Base-by-base conservation (phyloP, 208 protist species). In the Leishmania major region DNA sequence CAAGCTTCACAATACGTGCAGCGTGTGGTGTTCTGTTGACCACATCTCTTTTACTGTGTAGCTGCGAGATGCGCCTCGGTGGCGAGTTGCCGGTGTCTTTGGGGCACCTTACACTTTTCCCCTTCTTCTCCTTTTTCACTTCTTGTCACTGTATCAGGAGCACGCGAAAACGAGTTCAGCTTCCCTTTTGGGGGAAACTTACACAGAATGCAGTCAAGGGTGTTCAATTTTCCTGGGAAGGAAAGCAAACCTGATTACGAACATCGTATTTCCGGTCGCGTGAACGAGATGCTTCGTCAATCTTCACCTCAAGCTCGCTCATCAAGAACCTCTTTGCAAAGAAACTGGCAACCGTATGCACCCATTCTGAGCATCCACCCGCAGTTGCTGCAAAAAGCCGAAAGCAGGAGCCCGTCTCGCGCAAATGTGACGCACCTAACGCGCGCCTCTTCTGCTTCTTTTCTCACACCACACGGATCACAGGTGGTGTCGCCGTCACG, bases 401-500 rank as follows among this genome's bases (percentile, higher is more conserved):
- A 40, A 40, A 45, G n/a, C 8, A 62, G 31, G 31, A 62, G 17
- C 3, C 28, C 51, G 8, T 40, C 57, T 60, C 11, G 22, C 64
- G 45, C 53, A 10, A 51, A 51, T 47, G 75, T 35, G 11, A 25
- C 1, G 11, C 31, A 4, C 3, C 37, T 7, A 64, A 37, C 6
- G 40, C 19, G n/a, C 25, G 43, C 57, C 5, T 17, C 49, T 1
- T 78, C 75, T 13, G 28, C 4, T n/a, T n/a, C 53, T 10, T 17
- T 57, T 31, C 40, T n/a, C 11, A 49, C 17, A 15, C 55, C 7
- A 49, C 3, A 62, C 7, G 37, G 11, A 10, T 47, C 75, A 8
- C n/a, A 51, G 25, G 57, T 51, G 37, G 17, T 80, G 22, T 80
- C 60, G 5, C 47, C 77, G 8, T 80, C 77, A 51, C 40, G 77